Evolutionary conservation across 371 early-diverging fungal species (phyloP), one percentile per base, ranked within the genome.

Genomic region (Catenaria anguillulae): DNA sequence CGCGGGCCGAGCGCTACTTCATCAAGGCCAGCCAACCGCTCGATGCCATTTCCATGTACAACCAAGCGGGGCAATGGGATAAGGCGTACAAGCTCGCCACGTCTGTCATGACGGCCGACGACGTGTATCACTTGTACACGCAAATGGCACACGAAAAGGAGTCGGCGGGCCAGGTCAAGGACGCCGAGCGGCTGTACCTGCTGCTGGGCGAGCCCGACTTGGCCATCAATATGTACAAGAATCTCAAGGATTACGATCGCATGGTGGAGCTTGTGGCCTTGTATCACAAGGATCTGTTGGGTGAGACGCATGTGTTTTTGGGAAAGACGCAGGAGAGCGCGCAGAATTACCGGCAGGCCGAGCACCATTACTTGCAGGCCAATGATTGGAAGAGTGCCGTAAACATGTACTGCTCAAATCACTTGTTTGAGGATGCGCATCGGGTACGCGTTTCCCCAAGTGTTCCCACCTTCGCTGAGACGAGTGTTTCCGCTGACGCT

Each of bases 151-250:
- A 67, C 61, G 75, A 77, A 15, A 65, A 75, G 69, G 81, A 80
- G 65, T 66, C 68, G 31, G 63, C 70, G 63, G 77, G 72, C 42
- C 72, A 75, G 34, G 65, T 75, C 35, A 71, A 74, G 58, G 79
- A 80, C 24, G 81, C 81, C 23, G 81, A 80, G 56, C 75, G 73
- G 61, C 66, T 80, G 26, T 80, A 78, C 64, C 65, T 78, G 15
- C 71, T 74, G 19, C 70, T 77, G 36, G 68, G 71, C 33, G 77
- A 79, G 61, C 77, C 79, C 2, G 81, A 80, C 62, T 66, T 76
- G 10, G 81, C 81, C 33, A 80, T 80, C 64, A 76, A 76, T 62
- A 80, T 80, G 81, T 79, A 80, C 73, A 80, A 77, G 59, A 77
- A 75, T 56, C 71, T 73, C 67, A 76, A 75, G 63, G 72, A 74